Base-by-base conservation (phyloP, 192 early-diverging fungal genomes). In the Coemansia sp. region DNA sequence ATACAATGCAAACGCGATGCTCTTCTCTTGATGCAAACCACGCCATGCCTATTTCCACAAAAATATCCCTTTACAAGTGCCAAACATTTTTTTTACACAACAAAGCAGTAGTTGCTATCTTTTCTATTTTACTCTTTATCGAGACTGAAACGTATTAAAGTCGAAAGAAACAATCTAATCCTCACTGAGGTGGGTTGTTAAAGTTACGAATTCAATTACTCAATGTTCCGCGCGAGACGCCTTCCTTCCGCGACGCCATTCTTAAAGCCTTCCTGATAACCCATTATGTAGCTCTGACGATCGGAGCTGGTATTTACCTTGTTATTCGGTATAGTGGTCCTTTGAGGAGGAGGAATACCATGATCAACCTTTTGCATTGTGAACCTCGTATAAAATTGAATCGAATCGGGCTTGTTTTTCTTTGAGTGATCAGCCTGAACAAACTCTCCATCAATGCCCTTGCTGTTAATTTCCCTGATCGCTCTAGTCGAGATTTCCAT, bases 191-290 rank as follows among this genome's bases (percentile, higher is more conserved):
- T n/a, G n/a, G n/a, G n/a, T n/a, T n/a, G n/a, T n/a, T n/a, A n/a
- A n/a, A n/a, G n/a, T n/a, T n/a, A n/a, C n/a, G n/a, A n/a, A n/a
- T n/a, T n/a, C n/a, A n/a, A 22, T 52, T 52, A 22, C 8, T 12
- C 26, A 3, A 8, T 7, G 9, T 49, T 19, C 42, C 59, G 16
- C 42, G 65, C 5, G 6, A 58, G 56, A 58, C 56, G 56, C 37
- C 7, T 67, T 54, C 37, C 64, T 62, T 70, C 51, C 15, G 48
- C 40, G 26, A 74, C 1, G 37, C 77, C 77, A 18, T 69, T 72
- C 62, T 48, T 67, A 63, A 71, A 80, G 40, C 78, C 78, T 11
- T 71, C 63, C 60, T 66, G 71, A 66, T 75, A 80, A 7, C 78
- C 78, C 9, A 13, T 26, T 21, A 36, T 41, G 64, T 75, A 80